phyloP scores from a whole-genome alignment of 2,329 filamentous ascomycete genomes.

The Capronia coronata region DNA sequence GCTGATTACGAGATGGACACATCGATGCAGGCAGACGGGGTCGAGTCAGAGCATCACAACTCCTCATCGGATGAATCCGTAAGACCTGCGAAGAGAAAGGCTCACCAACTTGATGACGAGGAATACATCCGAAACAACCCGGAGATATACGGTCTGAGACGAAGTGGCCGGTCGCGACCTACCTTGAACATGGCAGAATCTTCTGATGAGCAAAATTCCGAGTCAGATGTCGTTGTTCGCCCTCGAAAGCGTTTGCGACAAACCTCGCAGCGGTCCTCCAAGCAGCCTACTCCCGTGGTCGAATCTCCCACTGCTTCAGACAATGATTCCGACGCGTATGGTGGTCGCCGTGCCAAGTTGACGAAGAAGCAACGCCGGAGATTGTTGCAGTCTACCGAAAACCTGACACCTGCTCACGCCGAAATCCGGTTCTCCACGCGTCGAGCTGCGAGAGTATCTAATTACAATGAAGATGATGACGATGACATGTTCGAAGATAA shows the following conservation, averaged over 20 bases:
- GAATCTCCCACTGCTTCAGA: constrained; percentile 56
- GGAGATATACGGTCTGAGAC: constrained; percentile 84
- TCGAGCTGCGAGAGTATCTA: constrained; percentile 62
- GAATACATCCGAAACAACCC: constrained; percentile 86
- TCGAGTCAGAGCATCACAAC: constrained; percentile 39
- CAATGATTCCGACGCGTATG: constrained; percentile 63
- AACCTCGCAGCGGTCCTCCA: constrained; percentile 49
- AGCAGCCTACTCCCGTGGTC: constrained; percentile 43
- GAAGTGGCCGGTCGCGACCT: constrained; percentile 68
- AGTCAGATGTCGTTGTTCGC: constrained; percentile 58
- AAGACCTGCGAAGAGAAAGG: constrained; percentile 67
- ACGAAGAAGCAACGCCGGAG: constrained; percentile 71
- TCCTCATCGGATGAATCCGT: constrained; percentile 67
- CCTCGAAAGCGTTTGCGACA: constrained; percentile 47
- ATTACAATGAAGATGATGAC: constrained; percentile 62
- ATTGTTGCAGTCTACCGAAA: constrained; percentile 58
- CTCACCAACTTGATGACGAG: constrained; percentile 55
- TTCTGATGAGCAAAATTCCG: constrained; percentile 60
- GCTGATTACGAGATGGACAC: constrained; percentile 69
- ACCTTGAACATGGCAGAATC: constrained; percentile 59
- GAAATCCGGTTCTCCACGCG: constrained; percentile 91
- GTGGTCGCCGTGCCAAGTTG: constrained; percentile 62
- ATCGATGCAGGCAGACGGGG: constrained; percentile 49
- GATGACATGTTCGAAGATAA: constrained; percentile 51
- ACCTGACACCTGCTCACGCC: constrained; percentile 59